Percentiles rank a stretch among this genome's conserved stretches.
phyloP scores from a whole-genome alignment of 345 rosid genomes.

The Camelina sativa region DNA sequence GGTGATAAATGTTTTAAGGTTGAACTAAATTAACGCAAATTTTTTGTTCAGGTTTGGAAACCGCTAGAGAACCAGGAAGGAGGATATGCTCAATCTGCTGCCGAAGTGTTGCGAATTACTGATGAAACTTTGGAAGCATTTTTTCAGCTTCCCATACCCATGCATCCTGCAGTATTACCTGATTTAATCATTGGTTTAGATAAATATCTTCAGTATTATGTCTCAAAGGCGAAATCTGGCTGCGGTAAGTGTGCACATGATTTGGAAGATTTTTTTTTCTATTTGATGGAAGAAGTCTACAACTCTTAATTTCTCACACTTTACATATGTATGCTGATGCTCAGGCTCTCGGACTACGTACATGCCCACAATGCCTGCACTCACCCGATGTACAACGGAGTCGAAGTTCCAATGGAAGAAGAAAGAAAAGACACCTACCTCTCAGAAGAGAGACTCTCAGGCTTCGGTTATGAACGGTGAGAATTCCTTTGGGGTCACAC shows the following conservation, averaged over 20 bases:
- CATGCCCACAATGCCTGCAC: constrained; percentile 92
- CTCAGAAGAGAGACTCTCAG: constrained; percentile 82
- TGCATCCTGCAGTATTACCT: constrained; percentile 91
- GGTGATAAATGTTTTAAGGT: constrained; percentile 18
- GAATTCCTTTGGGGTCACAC: constrained; percentile 65
- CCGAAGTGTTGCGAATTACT: constrained; percentile 73
- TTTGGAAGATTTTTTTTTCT: background rate
- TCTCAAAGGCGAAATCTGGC: constrained; percentile 85
- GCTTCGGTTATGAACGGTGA: constrained; percentile 68
- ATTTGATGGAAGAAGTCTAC: background rate
- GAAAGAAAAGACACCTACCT: constrained; percentile 76
- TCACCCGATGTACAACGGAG: constrained; percentile 76
- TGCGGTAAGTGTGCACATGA: constrained; percentile 65
- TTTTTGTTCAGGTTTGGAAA: constrained; percentile 64
- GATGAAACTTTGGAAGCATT: constrained; percentile 88
- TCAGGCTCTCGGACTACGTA: constrained; percentile 80
- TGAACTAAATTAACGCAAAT: constrained; percentile 29
- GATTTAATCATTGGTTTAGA: constrained; percentile 87
- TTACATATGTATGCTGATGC: constrained; percentile 26
- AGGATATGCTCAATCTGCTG: constrained; percentile 81
- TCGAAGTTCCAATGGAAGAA: constrained; percentile 97
- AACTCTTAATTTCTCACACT: constrained; percentile 39
- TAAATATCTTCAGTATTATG: constrained; percentile 86
- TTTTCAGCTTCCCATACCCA: constrained; percentile 93
- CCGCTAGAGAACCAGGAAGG: constrained; percentile 71